phyloP scores from a whole-genome alignment of 352 stramenopile genomes.

The Phytophthora cactorum region DNA sequence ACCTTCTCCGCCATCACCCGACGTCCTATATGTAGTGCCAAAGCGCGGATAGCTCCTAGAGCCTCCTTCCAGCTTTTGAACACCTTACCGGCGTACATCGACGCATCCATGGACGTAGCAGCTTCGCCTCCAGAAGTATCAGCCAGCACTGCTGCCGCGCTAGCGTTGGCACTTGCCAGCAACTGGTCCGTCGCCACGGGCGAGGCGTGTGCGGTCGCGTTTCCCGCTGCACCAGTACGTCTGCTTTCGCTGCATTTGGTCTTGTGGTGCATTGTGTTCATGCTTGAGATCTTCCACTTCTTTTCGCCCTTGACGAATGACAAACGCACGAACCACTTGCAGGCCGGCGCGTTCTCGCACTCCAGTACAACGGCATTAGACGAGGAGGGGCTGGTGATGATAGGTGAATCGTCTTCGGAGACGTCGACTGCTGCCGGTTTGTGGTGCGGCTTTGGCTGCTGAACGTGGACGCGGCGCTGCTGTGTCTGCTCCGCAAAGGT shows the following conservation, averaged over 20 bases:
- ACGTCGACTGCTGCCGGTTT: constrained; percentile 9
- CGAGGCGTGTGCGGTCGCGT: neutral
- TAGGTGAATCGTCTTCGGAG: constrained; percentile 3
- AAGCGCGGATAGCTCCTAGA: constrained; percentile 50
- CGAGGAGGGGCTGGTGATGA: constrained; percentile 7
- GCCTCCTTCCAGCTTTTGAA: constrained; percentile 71
- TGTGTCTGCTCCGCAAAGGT: constrained; percentile 63
- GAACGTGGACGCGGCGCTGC: constrained; percentile 56
- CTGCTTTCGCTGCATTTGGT: constrained; percentile 53
- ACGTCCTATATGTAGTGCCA: constrained; percentile 66
- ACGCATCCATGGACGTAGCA: constrained; percentile 28
- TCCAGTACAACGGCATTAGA: constrained; percentile 62
- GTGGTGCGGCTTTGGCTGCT: constrained; percentile 42
- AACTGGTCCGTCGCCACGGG: constrained; percentile 38
- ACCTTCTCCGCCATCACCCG: constrained; percentile 63
- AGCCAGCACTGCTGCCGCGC: constrained; percentile 1
- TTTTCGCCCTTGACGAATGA: constrained; percentile 68
- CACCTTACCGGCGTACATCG: constrained; percentile 50
- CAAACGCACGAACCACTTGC: constrained; percentile 81
- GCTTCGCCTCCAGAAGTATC: constrained; percentile 8
- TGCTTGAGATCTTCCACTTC: constrained; percentile 79
- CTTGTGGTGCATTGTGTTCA: constrained; percentile 71
- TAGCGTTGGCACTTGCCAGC: constrained; percentile 18
- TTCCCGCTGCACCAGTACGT: neutral
- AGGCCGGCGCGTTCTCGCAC: constrained; percentile 66